These are phyloP conservation scores for Populus tremula DNA, from an alignment of 345 rosid species.

Conservation along the genomic window DNA sequence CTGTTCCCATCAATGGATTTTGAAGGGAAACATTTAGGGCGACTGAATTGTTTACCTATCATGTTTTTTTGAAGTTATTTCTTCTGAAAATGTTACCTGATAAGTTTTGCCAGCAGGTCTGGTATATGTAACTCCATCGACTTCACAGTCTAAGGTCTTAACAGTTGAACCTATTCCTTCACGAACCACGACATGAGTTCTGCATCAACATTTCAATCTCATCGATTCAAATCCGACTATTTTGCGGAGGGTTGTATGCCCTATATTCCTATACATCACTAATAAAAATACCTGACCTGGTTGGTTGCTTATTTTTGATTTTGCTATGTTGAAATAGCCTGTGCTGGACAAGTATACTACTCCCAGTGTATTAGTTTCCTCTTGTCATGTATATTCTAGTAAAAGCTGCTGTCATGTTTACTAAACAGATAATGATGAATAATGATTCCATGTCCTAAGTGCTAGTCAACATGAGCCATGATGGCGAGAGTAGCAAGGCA, in stretches of 20 bases:
- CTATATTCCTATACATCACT: slow-evolving; percentile 35
- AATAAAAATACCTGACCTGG: slow-evolving; percentile 34
- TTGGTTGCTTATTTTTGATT: slow-evolving; percentile 25
- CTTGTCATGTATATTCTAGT: slow-evolving; percentile 15
- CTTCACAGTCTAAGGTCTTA: slow-evolving; percentile 61
- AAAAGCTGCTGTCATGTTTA: background rate
- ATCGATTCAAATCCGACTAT: slow-evolving; percentile 53
- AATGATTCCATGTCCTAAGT: background rate
- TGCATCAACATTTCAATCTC: slow-evolving; percentile 54
- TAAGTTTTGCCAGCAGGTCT: slow-evolving; percentile 71
- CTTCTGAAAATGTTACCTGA: slow-evolving; percentile 43
- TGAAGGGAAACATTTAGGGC: background rate
- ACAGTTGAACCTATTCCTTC: slow-evolving; percentile 53
- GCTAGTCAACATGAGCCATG: background rate
- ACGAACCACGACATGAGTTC: slow-evolving; percentile 41
- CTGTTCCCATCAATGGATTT: slow-evolving; percentile 1
- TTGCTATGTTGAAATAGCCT: slow-evolving; percentile 13
- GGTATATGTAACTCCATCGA: slow-evolving; percentile 69
- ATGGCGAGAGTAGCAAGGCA: slow-evolving; percentile 1
- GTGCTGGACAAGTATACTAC: background rate
- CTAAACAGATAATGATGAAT: background rate
- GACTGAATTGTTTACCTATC: slow-evolving; percentile 14
- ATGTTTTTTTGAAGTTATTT: slow-evolving; percentile 15
- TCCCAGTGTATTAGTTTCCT: slow-evolving; percentile 11
- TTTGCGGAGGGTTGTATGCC: slow-evolving; percentile 49